Evolutionary conservation across 2,329 filamentous ascomycete species (phyloP), one percentile per base, ranked within the genome.

Genomic region (Lasiodiplodia citricola): DNA sequence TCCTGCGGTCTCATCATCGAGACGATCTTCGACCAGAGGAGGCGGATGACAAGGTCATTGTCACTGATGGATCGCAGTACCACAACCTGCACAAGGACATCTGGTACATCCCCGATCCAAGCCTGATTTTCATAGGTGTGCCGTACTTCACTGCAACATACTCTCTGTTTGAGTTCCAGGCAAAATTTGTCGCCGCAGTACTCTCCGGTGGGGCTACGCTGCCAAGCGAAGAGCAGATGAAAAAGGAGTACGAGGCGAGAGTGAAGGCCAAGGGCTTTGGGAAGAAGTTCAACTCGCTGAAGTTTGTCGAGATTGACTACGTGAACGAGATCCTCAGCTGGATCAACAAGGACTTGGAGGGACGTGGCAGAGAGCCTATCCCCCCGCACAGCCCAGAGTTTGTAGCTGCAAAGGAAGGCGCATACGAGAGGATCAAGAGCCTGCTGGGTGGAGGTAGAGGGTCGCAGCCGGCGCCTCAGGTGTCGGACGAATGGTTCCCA

Each of bases 71-170:
- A 2, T 84, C 83, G 14, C 87, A 88, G 75, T 76, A 82, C 2
- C 90, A 92, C 73, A 92, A 92, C 71, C 80, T 92, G 1, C 87
- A 92, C 80, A 87, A 87, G 69, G 90, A 92, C 74, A 88, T 92
- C 16, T 92, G 91, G 74, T 92, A 91, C 77, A 91, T 91, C 54
- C 84, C 85, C 0, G 89, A 92, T 70, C 88, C 90, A 0, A 86
- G 87, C 0, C 80, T 92, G 0, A 80, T 83, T 0, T 92, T 92
- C 70, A 80, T 92, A 21, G 90, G 90, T 0, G 86, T 90, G 0
- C 89, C 88, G 0, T 91, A 88, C 73, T 87, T 90, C 73, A 87
- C 87, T 0, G 88, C 89, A 0, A 92, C 90, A 0, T 92, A 92
- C 73, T 88, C 88, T 0, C 80, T 92, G 0, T 92, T 91, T 70